A percentile compares a stretch with the other conserved stretches of the same genome.
These are phyloP conservation scores for Epichloe typhina DNA, from an alignment of 2,329 filamentous ascomycete genomes.

Conservation along the genomic window DNA sequence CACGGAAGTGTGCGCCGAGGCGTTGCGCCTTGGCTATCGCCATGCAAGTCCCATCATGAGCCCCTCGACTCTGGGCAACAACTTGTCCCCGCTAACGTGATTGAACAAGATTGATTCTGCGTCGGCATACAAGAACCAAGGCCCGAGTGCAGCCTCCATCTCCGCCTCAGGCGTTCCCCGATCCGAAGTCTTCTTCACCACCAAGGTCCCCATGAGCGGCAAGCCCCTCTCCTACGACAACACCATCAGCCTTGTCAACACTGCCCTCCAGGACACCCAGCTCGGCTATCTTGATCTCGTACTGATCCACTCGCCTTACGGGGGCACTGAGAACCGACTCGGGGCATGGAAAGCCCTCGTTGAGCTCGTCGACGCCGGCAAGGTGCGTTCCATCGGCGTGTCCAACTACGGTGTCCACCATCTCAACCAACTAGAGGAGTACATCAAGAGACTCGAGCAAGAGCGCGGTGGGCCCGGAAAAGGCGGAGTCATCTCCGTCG, in stretches of 20 bases:
- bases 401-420: slow-evolving; percentile 54
- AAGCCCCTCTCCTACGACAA: slow-evolving; percentile 42
- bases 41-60: slow-evolving; percentile 24
- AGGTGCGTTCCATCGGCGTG: slow-evolving; percentile 48
- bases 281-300: slow-evolving; percentile 56
- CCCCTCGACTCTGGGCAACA: no score
- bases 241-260: slow-evolving; percentile 49
- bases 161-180: slow-evolving; percentile 28
- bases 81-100: no score
- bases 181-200: slow-evolving; percentile 40
- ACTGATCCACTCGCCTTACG: slow-evolving; percentile 49
- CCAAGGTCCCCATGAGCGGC: slow-evolving; percentile 35
- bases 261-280: slow-evolving; percentile 47
- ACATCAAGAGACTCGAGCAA: slow-evolving; percentile 47
- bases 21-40: slow-evolving; percentile 38
- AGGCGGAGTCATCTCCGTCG: slow-evolving; percentile 64
- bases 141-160: slow-evolving; percentile 32
- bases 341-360: slow-evolving; percentile 50
- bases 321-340: slow-evolving; percentile 41
- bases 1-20: slow-evolving; percentile 28
- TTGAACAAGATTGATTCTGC: slow-evolving; percentile 37
- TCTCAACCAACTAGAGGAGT: slow-evolving; percentile 43
- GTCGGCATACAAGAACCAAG: slow-evolving; percentile 38
- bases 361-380: slow-evolving; percentile 48
- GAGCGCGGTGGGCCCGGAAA: slow-evolving; percentile 49